A percentile compares a stretch with the other conserved stretches of the same genome.
Conservation (phyloP, 1,284 basidiomycete genomes). For the Apiotrichum akiyoshidainum region DNA sequence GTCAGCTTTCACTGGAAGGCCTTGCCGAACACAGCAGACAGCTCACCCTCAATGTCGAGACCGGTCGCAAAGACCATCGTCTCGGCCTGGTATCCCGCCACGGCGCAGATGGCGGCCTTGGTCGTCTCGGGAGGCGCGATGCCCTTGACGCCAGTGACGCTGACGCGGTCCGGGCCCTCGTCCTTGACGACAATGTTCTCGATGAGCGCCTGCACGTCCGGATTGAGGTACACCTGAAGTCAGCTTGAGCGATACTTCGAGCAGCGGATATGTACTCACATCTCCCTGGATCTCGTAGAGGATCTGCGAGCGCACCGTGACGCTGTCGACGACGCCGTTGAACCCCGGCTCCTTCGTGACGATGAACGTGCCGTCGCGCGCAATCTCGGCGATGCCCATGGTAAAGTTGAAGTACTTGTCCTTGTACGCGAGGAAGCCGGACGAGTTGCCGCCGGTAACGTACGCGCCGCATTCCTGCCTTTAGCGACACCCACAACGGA, state of each 20-base stretch:
- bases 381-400: slow-evolving; percentile 33
- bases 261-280: too few species aligned
- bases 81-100: slow-evolving; percentile 31
- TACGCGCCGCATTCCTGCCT: slow-evolving; percentile 24
- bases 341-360: slow-evolving; percentile 16
- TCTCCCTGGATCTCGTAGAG: slow-evolving; percentile 27
- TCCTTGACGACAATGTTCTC: slow-evolving; percentile 18
- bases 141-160: slow-evolving; percentile 24
- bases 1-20: not conserved
- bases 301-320: slow-evolving; percentile 19
- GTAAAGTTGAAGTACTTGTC: slow-evolving; percentile 23
- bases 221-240: slow-evolving; percentile 25
- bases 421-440: slow-evolving; percentile 25
- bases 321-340: slow-evolving; percentile 17
- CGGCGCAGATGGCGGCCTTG: slow-evolving; percentile 26
- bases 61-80: slow-evolving; percentile 20
- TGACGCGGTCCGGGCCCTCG: slow-evolving; percentile 22
- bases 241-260: not conserved
- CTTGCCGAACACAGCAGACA: not conserved
- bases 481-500: not conserved
- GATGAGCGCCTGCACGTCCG: slow-evolving; percentile 30
- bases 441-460: slow-evolving; percentile 29
- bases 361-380: slow-evolving; percentile 21
- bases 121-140: slow-evolving; percentile 29
- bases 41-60: slow-evolving; percentile 17